Evolutionary conservation across 2,329 filamentous ascomycete species (phyloP).

Genomic region (Xylaria digitata): DNA sequence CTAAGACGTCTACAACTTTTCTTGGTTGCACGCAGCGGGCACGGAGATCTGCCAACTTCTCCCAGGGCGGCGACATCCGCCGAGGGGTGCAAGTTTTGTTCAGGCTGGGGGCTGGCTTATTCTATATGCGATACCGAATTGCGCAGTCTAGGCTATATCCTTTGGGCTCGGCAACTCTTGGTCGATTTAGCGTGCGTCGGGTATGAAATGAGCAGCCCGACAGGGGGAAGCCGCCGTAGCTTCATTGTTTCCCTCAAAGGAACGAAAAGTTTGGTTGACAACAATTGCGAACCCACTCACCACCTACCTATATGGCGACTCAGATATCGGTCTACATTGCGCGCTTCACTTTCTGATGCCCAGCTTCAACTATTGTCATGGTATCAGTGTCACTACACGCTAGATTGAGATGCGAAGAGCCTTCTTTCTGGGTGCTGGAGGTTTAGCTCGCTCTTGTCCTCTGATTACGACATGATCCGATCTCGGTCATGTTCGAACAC

Average conservation of each 20-base stretch:
- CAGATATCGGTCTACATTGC: background rate
- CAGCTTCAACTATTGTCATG: background rate
- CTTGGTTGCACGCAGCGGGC: constrained; percentile 22
- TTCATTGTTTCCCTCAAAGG: constrained; percentile 6
- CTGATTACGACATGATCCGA: background rate
- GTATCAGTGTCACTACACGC: constrained; percentile 3
- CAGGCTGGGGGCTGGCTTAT: background rate
- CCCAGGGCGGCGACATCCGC: constrained; percentile 12
- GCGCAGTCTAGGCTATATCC: background rate
- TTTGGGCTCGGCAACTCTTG: background rate
- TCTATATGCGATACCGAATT: constrained; percentile 11
- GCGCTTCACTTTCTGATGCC: constrained; percentile 4
- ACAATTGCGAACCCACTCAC: background rate
- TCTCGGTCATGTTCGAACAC: constrained; percentile 9
- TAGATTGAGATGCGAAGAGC: background rate
- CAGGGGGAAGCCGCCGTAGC: background rate
- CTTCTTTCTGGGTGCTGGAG: background rate
- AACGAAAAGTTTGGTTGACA: background rate
- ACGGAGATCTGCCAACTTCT: constrained; percentile 10
- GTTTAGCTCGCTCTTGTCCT: background rate
- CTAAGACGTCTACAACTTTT: constrained; percentile 12
- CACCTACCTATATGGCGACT: background rate
- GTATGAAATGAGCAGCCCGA: constrained; percentile 8
- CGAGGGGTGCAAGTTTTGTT: constrained; percentile 1
- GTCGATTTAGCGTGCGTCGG: background rate